These are phyloP conservation scores for Tolypocladium endophyticum DNA, from an alignment of 2,329 filamentous ascomycete species.

Conservation along the genomic window DNA sequence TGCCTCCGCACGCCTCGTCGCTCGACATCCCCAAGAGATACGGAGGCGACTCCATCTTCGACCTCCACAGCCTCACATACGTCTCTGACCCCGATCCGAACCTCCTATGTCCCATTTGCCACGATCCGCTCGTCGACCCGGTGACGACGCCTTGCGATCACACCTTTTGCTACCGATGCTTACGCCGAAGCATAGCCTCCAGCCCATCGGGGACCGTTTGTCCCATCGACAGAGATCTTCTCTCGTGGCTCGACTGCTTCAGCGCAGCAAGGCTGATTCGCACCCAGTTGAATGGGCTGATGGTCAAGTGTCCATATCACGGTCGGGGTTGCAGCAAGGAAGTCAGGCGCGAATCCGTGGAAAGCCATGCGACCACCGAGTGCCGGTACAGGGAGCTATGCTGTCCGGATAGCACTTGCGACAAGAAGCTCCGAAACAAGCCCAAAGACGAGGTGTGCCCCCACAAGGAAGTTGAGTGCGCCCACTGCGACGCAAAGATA, in stretches of 20 bases:
- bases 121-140: constrained; percentile 48
- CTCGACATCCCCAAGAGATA: constrained; percentile 27
- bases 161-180: constrained; percentile 52
- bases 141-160: constrained; percentile 54
- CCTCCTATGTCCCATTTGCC: constrained; percentile 45
- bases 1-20: constrained; percentile 25
- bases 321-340: constrained; percentile 38
- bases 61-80: constrained; percentile 35
- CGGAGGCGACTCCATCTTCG: constrained; percentile 28
- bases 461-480: constrained; percentile 40
- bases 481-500: constrained; percentile 41
- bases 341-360: constrained; percentile 41
- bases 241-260: constrained; percentile 27
- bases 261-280: constrained; percentile 37
- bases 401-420: constrained; percentile 44
- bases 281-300: constrained; percentile 50
- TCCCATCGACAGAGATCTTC: constrained; percentile 45
- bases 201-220: constrained; percentile 34
- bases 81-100: constrained; percentile 33
- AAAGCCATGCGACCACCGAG: constrained; percentile 44
- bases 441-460: constrained; percentile 42
- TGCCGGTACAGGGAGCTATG: constrained; percentile 45
- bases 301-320: constrained; percentile 47
- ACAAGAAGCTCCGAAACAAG: constrained; percentile 39
- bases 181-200: constrained; percentile 30